Percentiles rank a stretch among this genome's conserved stretches.
Conservation (phyloP, 768 basidiomycete genomes). For the Rhizopogon roseolus region DNA sequence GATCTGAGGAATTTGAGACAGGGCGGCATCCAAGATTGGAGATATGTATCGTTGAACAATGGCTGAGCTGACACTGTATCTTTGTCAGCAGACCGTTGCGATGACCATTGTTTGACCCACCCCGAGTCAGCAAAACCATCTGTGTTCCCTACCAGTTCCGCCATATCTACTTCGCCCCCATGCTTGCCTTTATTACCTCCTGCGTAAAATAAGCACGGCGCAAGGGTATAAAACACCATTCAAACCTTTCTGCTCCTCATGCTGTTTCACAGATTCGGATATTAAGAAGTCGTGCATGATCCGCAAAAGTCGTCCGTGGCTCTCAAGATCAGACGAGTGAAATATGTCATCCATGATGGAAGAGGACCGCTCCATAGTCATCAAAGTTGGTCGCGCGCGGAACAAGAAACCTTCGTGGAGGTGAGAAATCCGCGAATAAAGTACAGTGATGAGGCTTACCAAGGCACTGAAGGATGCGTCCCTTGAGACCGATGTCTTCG, state of each 20-base stretch:
- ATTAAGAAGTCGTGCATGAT: conserved; percentile 91
- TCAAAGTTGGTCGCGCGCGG: conserved; percentile 85
- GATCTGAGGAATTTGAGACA: conserved; percentile 64
- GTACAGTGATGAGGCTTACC: conserved; percentile 42
- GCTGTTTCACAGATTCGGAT: conserved; percentile 77
- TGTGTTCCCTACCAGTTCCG: conserved; percentile 91
- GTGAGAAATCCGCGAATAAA: neutral
- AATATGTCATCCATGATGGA: conserved; percentile 91
- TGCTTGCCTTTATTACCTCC: conserved; percentile 17
- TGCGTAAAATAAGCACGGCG: neutral
- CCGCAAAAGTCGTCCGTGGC: conserved; percentile 67
- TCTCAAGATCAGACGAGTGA: conserved; percentile 64
- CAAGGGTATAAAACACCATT: neutral
- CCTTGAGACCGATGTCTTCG: conserved; percentile 50
- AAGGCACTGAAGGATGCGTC: conserved; percentile 79
- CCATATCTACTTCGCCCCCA: conserved; percentile 70
- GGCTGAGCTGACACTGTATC: conserved; percentile 81
- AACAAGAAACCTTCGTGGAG: conserved; percentile 75
- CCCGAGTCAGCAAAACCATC: conserved; percentile 96
- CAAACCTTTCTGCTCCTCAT: conserved; percentile 64
- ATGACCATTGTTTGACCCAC: conserved; percentile 41
- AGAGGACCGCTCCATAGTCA: conserved; percentile 77
- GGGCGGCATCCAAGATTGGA: conserved; percentile 75
- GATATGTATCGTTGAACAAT: conserved; percentile 89
- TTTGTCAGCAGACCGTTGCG: neutral